A percentile compares a stretch with the other conserved stretches of the same genome.
Evolutionary conservation across 1,139 yeast species (phyloP).

Genomic region (Saccharomycopsis phalli): DNA sequence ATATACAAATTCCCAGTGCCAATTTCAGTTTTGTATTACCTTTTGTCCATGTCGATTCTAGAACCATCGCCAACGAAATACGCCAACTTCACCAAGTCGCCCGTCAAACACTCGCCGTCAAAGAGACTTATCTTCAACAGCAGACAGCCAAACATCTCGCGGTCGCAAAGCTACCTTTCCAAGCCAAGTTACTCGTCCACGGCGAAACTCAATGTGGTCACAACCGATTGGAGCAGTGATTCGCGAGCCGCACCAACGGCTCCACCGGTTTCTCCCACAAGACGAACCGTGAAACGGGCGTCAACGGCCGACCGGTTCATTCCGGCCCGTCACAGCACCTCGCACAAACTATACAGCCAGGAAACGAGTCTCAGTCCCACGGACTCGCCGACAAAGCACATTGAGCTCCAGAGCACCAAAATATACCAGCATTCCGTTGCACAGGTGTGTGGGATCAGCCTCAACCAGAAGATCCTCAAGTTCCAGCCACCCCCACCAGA

Average conservation of each 20-base stretch:
- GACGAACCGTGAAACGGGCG: conserved; percentile 18
- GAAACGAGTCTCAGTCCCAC: conserved; percentile 29
- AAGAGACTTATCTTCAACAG: conserved; percentile 14
- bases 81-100: background rate
- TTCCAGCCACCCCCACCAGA: conserved; percentile 87
- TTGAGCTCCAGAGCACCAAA: conserved; percentile 59
- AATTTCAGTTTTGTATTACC: no score
- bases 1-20: no score
- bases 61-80: background rate
- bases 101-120: conserved; percentile 9
- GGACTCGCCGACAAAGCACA: conserved; percentile 44
- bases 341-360: conserved; percentile 32
- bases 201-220: conserved; percentile 36
- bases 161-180: conserved; percentile 11
- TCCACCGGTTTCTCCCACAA: conserved; percentile 22
- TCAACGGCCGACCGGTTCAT: conserved; percentile 37
- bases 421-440: conserved; percentile 84
- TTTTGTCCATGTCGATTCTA: background rate
- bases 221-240: conserved; percentile 26
- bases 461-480: conserved; percentile 76
- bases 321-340: conserved; percentile 42
- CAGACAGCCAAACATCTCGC: conserved; percentile 15
- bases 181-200: conserved; percentile 30
- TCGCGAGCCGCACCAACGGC: conserved; percentile 23
- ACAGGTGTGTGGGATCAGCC: conserved; percentile 85